phyloP scores from a whole-genome alignment of 352 stramenopile species.

The Phytophthora capsici region DNA sequence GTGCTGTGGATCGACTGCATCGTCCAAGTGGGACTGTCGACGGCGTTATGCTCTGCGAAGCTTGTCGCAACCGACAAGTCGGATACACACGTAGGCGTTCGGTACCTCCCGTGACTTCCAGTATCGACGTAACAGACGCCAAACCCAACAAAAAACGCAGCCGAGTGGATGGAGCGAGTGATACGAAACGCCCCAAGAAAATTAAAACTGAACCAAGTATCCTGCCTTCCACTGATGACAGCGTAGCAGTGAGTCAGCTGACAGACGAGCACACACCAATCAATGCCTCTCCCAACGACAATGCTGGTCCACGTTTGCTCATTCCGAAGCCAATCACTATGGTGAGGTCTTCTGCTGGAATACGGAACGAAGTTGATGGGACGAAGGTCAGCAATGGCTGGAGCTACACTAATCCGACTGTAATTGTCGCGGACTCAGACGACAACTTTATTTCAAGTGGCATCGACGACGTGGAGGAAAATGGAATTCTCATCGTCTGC shows the following conservation, averaged over 20 bases:
- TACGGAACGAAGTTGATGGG: constrained; percentile 31
- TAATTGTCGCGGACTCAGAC: constrained; percentile 52
- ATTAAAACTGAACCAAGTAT: constrained; percentile 14
- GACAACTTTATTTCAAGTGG: constrained; percentile 36
- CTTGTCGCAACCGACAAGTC: constrained; percentile 42
- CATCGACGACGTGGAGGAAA: constrained; percentile 44
- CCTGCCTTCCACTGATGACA: constrained; percentile 14
- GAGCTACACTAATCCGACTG: constrained; percentile 28
- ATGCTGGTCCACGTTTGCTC: constrained; percentile 14
- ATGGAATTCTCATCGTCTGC: constrained; percentile 71
- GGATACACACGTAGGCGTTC: constrained; percentile 30
- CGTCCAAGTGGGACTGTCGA: constrained; percentile 27
- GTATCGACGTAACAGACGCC: neutral
- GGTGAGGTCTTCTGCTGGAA: constrained; percentile 23
- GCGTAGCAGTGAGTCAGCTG: constrained; percentile 1
- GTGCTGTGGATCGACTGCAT: constrained; percentile 19
- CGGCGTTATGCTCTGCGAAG: constrained; percentile 42
- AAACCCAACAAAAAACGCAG: constrained; percentile 28
- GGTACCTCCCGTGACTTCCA: constrained; percentile 5
- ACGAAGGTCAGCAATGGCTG: constrained; percentile 26
- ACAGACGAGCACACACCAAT: constrained; percentile 5
- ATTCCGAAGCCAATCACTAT: constrained; percentile 43
- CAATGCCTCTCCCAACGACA: constrained; percentile 26
- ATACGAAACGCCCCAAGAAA: constrained; percentile 23
- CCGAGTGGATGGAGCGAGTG: constrained; percentile 17